These are phyloP conservation scores for Entomortierella lignicola DNA, from an alignment of 192 early-diverging fungal genomes.

Conservation along the genomic window DNA sequence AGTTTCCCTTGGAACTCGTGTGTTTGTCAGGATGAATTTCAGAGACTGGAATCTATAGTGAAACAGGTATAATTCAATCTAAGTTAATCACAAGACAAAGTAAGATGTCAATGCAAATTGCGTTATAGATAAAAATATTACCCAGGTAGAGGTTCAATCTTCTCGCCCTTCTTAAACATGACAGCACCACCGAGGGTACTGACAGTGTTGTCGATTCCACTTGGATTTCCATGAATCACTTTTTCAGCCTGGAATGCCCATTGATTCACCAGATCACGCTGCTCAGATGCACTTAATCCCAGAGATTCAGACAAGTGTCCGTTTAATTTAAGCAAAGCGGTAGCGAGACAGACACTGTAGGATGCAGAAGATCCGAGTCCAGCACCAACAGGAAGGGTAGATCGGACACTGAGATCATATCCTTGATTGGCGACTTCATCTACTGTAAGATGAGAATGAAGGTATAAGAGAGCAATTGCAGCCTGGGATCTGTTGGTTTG, in stretches of 20 bases:
- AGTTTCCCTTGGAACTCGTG: conserved; percentile 90
- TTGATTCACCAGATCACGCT: conserved; percentile 74
- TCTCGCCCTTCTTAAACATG: conserved; percentile 49
- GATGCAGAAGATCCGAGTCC: conserved; percentile 98
- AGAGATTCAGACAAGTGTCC: conserved; percentile 32
- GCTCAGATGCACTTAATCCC: conserved; percentile 14
- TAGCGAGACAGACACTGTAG: conserved; percentile 83
- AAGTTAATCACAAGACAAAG: neutral
- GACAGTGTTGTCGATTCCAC: conserved; percentile 95
- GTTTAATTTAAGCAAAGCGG: conserved; percentile 71
- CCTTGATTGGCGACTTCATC: conserved; percentile 36
- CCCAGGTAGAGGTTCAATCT: conserved; percentile 50
- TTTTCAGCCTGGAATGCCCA: conserved; percentile 95
- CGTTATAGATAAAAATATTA: no score
- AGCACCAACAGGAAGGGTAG: conserved; percentile 88
- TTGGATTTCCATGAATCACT: conserved; percentile 95
- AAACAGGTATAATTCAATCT: neutral
- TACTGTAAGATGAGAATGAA: conserved; percentile 68
- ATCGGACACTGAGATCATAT: conserved; percentile 75
- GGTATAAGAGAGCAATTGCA: conserved; percentile 73
- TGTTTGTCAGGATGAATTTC: conserved; percentile 89
- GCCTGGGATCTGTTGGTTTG: conserved; percentile 45
- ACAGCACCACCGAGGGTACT: conserved; percentile 79
- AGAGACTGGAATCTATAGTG: conserved; percentile 67
- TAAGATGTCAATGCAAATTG: no score